Base-by-base conservation (phyloP, 1,139 yeast species). In the Suhomyces atakaporum region DNA sequence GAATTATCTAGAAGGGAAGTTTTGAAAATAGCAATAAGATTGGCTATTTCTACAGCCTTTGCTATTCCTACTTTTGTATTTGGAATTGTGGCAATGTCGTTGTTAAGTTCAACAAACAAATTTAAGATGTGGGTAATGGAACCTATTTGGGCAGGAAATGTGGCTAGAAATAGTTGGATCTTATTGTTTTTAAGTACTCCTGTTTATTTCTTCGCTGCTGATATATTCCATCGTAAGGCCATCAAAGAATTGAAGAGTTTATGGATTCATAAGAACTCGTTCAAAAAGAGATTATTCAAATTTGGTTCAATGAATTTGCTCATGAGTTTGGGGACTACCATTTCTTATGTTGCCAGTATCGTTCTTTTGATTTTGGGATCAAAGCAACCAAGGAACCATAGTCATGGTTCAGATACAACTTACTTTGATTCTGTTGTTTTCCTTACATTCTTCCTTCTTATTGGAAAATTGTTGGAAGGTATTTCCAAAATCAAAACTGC, bases 371-470 rank as follows among this genome's bases (percentile, higher is more conserved):
- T 62, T 2, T 50, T 82, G 15, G 69, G 81, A 26, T 73, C 86
- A 0, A 54, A 51, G 20, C 63, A 69, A 16, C 40, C 55, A 5
- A 51, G 57, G 2, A 44, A 37, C 38, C 42, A 53, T 7, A 46
- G 46, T n/a, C 51, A 45, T 48, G 86, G 81, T 0, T 72, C 73
- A 38, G 72, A 79, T 16, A 79, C 85, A 1, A 79, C 87, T 0
- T 84, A 82, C 50, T 84, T 84, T 55, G 94, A 84, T 53, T 80
- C 90, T 1, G 92, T 84, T 25, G 88, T 84, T 3, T 84, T 84
- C 50, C 65, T 84, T 46, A 76, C 89, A 0, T 77, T 84, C 50
- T 84, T 84, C 56, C 61, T 84, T 39, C 66, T 84, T 33, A 77
- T 83, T 45, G 94, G 94, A 2, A 70, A 88, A 33, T 62, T 81